phyloP scores from a whole-genome alignment of 2,329 filamentous ascomycete genomes.

The Pezicula rhizophila region DNA sequence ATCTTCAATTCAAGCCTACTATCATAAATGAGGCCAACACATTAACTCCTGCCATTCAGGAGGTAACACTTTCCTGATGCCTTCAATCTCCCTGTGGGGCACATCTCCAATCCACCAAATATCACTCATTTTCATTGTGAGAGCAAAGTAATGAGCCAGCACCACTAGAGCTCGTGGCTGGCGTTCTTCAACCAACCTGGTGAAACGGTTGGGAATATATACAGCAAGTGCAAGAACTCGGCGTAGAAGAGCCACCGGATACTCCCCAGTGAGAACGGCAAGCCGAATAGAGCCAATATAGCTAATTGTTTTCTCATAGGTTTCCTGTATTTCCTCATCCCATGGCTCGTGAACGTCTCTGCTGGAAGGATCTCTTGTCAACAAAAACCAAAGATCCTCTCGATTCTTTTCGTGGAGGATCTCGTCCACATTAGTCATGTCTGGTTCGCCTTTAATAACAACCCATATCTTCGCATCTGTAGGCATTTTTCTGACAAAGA shows the following conservation, averaged over 20 bases:
- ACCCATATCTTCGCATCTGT: background rate
- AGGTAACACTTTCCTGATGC: slow-evolving; percentile 7
- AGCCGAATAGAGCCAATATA: slow-evolving; percentile 12
- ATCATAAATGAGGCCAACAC: slow-evolving; percentile 11
- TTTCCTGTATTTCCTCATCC: slow-evolving; percentile 9
- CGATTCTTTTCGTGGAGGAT: slow-evolving; percentile 11
- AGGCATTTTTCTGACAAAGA: slow-evolving; percentile 2
- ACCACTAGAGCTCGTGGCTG: slow-evolving; percentile 16
- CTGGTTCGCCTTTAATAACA: slow-evolving; percentile 5
- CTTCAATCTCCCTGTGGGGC: slow-evolving; percentile 10
- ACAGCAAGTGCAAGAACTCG: slow-evolving; percentile 12
- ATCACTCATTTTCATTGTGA: slow-evolving; percentile 26
- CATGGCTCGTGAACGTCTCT: slow-evolving; percentile 10
- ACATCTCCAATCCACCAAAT: slow-evolving; percentile 30
- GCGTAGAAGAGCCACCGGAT: slow-evolving; percentile 2
- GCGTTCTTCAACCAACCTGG: slow-evolving; percentile 10
- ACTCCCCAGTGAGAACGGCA: slow-evolving; percentile 4
- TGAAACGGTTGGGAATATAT: slow-evolving; percentile 3
- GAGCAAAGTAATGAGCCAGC: slow-evolving; percentile 28
- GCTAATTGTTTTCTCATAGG: slow-evolving; percentile 11
- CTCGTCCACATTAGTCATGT: slow-evolving; percentile 1
- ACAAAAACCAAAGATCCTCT: slow-evolving; percentile 6
- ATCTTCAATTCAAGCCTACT: slow-evolving; percentile 10
- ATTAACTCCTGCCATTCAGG: slow-evolving; percentile 12
- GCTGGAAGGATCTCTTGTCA: slow-evolving; percentile 6